These are phyloP conservation scores for Pisolithus tinctorius DNA, from an alignment of 768 basidiomycete species.

Conservation along the genomic window DNA sequence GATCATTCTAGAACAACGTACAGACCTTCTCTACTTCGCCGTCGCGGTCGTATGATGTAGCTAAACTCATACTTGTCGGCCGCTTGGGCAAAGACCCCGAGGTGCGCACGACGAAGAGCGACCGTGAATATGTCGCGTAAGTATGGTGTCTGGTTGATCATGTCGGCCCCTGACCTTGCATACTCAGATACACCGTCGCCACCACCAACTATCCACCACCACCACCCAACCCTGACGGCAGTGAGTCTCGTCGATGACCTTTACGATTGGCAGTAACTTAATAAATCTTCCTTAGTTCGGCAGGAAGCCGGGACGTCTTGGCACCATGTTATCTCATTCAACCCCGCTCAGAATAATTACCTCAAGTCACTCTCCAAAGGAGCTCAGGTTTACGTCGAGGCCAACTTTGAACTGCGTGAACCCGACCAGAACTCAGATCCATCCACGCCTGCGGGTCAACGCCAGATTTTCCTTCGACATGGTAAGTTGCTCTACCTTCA, in stretches of 20 bases:
- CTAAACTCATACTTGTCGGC: slow-evolving; percentile 75
- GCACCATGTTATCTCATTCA: slow-evolving; percentile 74
- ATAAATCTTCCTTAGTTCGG: slow-evolving; percentile 37
- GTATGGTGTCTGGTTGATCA: slow-evolving; percentile 18
- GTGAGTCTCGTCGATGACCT: slow-evolving; percentile 32
- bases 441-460: slow-evolving; percentile 61
- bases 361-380: slow-evolving; percentile 65
- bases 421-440: slow-evolving; percentile 62
- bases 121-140: slow-evolving; percentile 74
- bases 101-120: slow-evolving; percentile 55
- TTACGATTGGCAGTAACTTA: neutral
- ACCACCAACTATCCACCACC: slow-evolving; percentile 59
- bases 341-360: slow-evolving; percentile 51
- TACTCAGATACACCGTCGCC: slow-evolving; percentile 65
- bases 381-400: slow-evolving; percentile 73
- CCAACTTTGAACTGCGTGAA: slow-evolving; percentile 69
- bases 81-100: slow-evolving; percentile 68
- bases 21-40: slow-evolving; percentile 63
- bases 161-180: neutral
- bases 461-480: slow-evolving; percentile 78
- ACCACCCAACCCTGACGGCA: slow-evolving; percentile 52
- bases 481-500: slow-evolving; percentile 36
- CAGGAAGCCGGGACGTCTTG: slow-evolving; percentile 52
- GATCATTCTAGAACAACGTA: neutral
- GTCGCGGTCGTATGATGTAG: slow-evolving; percentile 51